Evolutionary conservation across 2,329 filamentous ascomycete genomes (phyloP).

Genomic region (Didymellaceae sp.): DNA sequence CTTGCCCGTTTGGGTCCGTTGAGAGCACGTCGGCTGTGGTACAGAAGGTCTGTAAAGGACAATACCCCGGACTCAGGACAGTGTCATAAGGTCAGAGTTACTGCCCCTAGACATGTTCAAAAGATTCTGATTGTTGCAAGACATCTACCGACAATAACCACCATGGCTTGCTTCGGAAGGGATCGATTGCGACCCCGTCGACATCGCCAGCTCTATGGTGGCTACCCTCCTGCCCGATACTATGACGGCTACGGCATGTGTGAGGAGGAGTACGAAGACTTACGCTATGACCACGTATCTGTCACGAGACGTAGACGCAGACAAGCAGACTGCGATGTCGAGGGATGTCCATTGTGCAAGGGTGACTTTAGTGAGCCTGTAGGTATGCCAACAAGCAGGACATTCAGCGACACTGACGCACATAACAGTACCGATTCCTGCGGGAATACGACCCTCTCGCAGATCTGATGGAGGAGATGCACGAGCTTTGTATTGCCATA

Average conservation of each 20-base stretch:
- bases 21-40: neutral
- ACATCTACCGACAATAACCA: neutral
- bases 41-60: neutral
- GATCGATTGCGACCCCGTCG: neutral
- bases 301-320: neutral
- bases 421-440: slow-evolving; percentile 1
- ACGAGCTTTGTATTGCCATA: neutral
- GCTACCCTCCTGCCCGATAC: neutral
- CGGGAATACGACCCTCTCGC: neutral
- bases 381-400: neutral
- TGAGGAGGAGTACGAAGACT: neutral
- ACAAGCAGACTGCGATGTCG: neutral
- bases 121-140: neutral
- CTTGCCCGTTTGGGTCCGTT: neutral
- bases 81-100: neutral
- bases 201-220: neutral
- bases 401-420: neutral
- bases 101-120: neutral
- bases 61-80: neutral
- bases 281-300: neutral
- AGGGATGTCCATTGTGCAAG: neutral
- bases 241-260: neutral
- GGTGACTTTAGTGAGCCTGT: slow-evolving; percentile 12
- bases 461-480: neutral
- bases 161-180: neutral